Evolutionary conservation across 306 rosid species (phyloP).

Genomic region (Cicer judaicum): DNA sequence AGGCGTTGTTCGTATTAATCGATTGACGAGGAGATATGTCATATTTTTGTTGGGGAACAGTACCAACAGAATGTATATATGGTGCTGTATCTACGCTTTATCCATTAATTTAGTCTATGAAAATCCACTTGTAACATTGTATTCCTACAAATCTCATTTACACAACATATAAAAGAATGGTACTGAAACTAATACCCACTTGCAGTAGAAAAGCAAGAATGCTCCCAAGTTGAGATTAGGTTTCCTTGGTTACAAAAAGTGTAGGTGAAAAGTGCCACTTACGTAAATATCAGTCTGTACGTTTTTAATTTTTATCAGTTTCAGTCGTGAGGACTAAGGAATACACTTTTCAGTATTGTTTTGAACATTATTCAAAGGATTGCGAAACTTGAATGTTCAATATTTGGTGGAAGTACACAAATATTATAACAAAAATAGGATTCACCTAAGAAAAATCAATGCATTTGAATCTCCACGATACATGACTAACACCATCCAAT

Average conservation of each 20-base stretch:
- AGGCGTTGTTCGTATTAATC: no score
- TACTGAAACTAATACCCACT: not conserved
- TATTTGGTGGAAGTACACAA: constrained; percentile 3
- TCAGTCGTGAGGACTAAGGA: not conserved
- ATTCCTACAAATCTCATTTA: not conserved
- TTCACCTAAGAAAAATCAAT: constrained; percentile 48
- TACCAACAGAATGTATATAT: no score
- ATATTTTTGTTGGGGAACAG: no score
- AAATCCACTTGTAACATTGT: no score
- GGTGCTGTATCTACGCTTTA: no score
- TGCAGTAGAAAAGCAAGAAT: not conserved
- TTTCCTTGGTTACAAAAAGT: not conserved
- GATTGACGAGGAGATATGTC: no score
- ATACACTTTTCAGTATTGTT: constrained; percentile 10
- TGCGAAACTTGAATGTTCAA: constrained; percentile 8
- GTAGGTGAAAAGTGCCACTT: not conserved
- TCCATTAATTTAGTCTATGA: no score
- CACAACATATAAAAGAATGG: not conserved
- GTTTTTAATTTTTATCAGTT: not conserved
- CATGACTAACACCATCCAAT: constrained; percentile 55
- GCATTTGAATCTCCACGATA: constrained; percentile 49
- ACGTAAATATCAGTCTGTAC: not conserved
- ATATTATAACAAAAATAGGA: constrained; percentile 45
- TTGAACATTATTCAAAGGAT: constrained; percentile 14
- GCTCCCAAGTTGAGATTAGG: not conserved